Base-by-base conservation (phyloP, 2,329 filamentous ascomycete genomes). In the Botrytis squamosa region DNA sequence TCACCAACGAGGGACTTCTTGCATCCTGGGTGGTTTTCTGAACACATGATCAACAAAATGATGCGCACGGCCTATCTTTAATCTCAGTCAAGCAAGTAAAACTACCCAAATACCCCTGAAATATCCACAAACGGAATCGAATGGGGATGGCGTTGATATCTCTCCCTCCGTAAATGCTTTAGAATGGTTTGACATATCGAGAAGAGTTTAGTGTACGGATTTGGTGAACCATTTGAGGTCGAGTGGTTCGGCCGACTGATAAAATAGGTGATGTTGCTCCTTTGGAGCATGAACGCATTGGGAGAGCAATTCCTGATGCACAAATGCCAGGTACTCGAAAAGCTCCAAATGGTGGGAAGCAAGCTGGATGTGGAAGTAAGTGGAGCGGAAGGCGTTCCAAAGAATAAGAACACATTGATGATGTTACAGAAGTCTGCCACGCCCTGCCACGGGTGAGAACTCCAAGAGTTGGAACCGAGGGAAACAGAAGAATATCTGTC, bases 101-200 rank as follows among this genome's bases (percentile, higher is more conserved):
- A 29, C 52, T 29, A 55, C n/a, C 52, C 52, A 67, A 40, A 67
- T 55, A 68, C 65, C 65, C 65, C 65, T 68, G 65, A 68, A 68
- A 68, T 49, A 25, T 57, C 36, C 36, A 57, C 65, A 29, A 33
- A 38, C 25, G 25, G 25, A 66, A 7, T 42, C 25, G 25, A 57
- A 68, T 57, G 38, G 25, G 65, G 49, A 55, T 55, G 25, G 49
- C 49, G 36, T 40, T 68, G 46, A 29, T 55, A 5, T 68, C 8
- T 52, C 40, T 67, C 9, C 12, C 52, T 29, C 52, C 52, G n/a
- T 29, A 55, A 55, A 18, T 29, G n/a, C n/a, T 55, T 55, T 55
- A 55, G 52, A 18, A 52, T 67, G 64, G 44, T 52, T 67, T 67
- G 65, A 40, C 46, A 9, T 67, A 8, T 52, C 36, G 4, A 49